Evolutionary conservation across 805 yeast genomes (phyloP).

Genomic region (Saccharomycopsis babjevae): DNA sequence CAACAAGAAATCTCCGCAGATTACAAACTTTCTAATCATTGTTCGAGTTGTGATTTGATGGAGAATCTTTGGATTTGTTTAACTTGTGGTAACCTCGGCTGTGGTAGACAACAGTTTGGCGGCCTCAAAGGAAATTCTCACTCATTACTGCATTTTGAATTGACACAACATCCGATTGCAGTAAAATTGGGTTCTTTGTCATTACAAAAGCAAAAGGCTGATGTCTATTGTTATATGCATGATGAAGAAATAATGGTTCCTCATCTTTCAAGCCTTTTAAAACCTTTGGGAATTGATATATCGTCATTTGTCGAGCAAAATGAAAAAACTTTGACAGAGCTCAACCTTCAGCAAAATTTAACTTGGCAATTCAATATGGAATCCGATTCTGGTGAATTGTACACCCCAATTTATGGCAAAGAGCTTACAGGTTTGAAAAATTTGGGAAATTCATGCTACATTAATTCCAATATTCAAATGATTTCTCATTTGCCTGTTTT

Average conservation of each 20-base stretch:
- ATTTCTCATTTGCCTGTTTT: slow-evolving; percentile 40
- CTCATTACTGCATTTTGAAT: slow-evolving; percentile 63
- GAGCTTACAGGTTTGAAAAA: slow-evolving; percentile 79
- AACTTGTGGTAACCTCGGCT: slow-evolving; percentile 82
- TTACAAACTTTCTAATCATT: slow-evolving; percentile 31
- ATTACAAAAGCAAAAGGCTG: slow-evolving; percentile 52
- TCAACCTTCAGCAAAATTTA: slow-evolving; percentile 86
- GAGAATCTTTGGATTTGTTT: slow-evolving; percentile 91
- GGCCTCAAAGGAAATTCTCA: slow-evolving; percentile 92
- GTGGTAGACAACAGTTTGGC: slow-evolving; percentile 93
- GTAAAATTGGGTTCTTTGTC: slow-evolving; percentile 86
- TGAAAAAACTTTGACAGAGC: slow-evolving; percentile 79
- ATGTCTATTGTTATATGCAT: slow-evolving; percentile 81
- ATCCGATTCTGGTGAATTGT: slow-evolving; percentile 54
- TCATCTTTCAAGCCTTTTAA: slow-evolving; percentile 36
- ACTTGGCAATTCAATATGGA: slow-evolving; percentile 88
- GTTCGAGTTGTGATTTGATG: slow-evolving; percentile 50
- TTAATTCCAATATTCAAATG: slow-evolving; percentile 72
- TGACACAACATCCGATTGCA: slow-evolving; percentile 63
- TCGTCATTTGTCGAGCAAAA: slow-evolving; percentile 42
- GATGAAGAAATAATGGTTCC: slow-evolving; percentile 83
- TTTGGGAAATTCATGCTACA: slow-evolving; percentile 87
- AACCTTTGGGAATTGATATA: slow-evolving; percentile 59
- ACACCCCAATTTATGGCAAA: slow-evolving; percentile 61
- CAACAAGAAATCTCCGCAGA: slow-evolving; percentile 27